Percentiles rank a stretch among this genome's conserved stretches.
Conservation (phyloP, 306 rosid species). For the Boehmeria nivea region DNA sequence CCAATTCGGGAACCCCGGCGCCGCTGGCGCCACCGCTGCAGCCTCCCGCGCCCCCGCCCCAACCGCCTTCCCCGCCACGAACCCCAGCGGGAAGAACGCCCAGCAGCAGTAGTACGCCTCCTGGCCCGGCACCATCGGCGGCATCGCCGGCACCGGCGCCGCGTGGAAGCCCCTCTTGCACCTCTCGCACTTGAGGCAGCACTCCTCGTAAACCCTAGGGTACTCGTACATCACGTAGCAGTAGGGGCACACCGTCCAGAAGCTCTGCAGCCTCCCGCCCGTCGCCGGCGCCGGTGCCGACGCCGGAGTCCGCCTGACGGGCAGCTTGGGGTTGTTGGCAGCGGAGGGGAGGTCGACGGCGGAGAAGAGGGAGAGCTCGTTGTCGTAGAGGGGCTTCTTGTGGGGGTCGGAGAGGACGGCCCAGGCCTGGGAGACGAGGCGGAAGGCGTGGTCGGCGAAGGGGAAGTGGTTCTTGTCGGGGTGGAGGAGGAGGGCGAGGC, state of each 20-base stretch:
- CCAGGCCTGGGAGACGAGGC: slow-evolving; percentile 82
- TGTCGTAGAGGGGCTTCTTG: slow-evolving; percentile 51
- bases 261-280: slow-evolving; percentile 31
- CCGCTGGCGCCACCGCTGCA: neutral
- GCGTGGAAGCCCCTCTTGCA: slow-evolving; percentile 73
- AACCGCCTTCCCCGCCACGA: slow-evolving; percentile 21
- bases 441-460: slow-evolving; percentile 62
- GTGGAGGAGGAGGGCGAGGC: slow-evolving; percentile 73
- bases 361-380: slow-evolving; percentile 41
- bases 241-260: slow-evolving; percentile 98
- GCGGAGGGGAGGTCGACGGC: slow-evolving; percentile 34
- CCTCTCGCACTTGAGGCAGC: slow-evolving; percentile 77
- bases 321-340: slow-evolving; percentile 22
- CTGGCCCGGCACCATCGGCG: slow-evolving; percentile 64
- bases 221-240: slow-evolving; percentile 72
- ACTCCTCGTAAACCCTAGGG: slow-evolving; percentile 60
- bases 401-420: slow-evolving; percentile 54
- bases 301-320: slow-evolving; percentile 33
- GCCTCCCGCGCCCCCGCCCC: slow-evolving; percentile 24
- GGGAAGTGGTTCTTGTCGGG: slow-evolving; percentile 75
- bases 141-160: slow-evolving; percentile 36
- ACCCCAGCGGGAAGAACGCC: slow-evolving; percentile 82
- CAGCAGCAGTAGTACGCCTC: slow-evolving; percentile 83
- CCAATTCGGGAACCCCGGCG: slow-evolving; percentile 48
- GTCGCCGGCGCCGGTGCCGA: neutral